Conservation (phyloP, 345 rosid genomes). For the Salix udensis region DNA sequence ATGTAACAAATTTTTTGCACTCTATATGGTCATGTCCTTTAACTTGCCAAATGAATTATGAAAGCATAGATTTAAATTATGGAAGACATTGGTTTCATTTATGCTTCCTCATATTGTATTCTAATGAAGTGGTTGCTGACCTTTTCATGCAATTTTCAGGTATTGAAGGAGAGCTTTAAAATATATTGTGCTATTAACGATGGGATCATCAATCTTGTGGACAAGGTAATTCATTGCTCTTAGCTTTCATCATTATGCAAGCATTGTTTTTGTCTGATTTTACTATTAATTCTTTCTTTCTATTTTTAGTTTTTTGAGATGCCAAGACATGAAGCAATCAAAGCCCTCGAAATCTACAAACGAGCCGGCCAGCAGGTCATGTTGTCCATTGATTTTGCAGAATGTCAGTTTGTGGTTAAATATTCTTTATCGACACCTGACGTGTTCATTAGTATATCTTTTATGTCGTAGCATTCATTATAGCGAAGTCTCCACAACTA, state of each 20-base stretch:
- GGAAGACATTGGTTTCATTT: not conserved
- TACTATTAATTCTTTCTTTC: slow-evolving; percentile 11
- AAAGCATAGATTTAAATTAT: not conserved
- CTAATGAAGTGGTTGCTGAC: slow-evolving; percentile 2
- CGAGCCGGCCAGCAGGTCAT: slow-evolving; percentile 87
- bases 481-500: not conserved
- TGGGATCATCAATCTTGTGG: slow-evolving; percentile 98
- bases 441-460: not conserved
- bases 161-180: slow-evolving; percentile 96
- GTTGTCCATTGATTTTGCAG: slow-evolving; percentile 11
- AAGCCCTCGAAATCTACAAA: slow-evolving; percentile 76
- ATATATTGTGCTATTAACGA: slow-evolving; percentile 91
- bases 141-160: slow-evolving; percentile 48
- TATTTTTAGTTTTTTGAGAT: slow-evolving; percentile 88
- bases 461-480: not conserved
- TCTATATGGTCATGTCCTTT: not conserved
- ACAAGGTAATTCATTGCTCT: slow-evolving; percentile 59
- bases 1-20: not conserved
- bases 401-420: slow-evolving; percentile 1
- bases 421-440: not conserved
- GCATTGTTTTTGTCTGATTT: slow-evolving; percentile 3
- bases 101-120: not conserved
- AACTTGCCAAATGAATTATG: not conserved
- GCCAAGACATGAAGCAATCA: slow-evolving; percentile 92
- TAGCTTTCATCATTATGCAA: slow-evolving; percentile 4